phyloP scores from a whole-genome alignment of 2,329 filamentous ascomycete species.

The Aspergillus oerlinghausenensis region DNA sequence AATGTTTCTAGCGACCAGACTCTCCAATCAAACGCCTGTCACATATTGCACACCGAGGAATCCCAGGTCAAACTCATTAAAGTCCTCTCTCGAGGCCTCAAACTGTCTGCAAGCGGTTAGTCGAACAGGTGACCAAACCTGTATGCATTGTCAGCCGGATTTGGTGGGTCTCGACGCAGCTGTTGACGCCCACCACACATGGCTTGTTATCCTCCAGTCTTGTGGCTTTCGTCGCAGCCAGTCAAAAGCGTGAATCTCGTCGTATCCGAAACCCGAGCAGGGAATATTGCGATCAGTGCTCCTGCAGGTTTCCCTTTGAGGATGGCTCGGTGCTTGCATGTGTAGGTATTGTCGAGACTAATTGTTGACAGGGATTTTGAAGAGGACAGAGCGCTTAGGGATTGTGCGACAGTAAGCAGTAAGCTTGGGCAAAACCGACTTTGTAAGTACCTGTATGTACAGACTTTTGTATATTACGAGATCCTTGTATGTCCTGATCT shows the following conservation, averaged over 20 bases:
- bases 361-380: not conserved
- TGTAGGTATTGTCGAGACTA: not conserved
- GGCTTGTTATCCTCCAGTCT: not conserved
- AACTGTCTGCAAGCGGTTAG: slow-evolving; percentile 7
- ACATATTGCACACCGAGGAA: not conserved
- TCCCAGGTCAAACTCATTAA: not conserved
- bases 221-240: not conserved
- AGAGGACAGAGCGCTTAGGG: not conserved
- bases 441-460: not conserved
- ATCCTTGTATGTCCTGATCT: not conserved
- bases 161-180: slow-evolving; percentile 12
- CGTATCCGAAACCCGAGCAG: not conserved
- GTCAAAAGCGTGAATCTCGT: not conserved
- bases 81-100: not conserved
- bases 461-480: not conserved
- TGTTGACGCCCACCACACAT: not conserved
- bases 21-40: not conserved
- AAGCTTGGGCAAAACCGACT: not conserved
- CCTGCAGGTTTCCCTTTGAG: not conserved
- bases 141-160: slow-evolving; percentile 19
- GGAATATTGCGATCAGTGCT: not conserved
- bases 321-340: not conserved
- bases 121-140: slow-evolving; percentile 17
- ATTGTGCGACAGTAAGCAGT: not conserved
- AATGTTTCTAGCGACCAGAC: not conserved